Base-by-base conservation (phyloP, 768 basidiomycete genomes). In the Mycena vitilis region DNA sequence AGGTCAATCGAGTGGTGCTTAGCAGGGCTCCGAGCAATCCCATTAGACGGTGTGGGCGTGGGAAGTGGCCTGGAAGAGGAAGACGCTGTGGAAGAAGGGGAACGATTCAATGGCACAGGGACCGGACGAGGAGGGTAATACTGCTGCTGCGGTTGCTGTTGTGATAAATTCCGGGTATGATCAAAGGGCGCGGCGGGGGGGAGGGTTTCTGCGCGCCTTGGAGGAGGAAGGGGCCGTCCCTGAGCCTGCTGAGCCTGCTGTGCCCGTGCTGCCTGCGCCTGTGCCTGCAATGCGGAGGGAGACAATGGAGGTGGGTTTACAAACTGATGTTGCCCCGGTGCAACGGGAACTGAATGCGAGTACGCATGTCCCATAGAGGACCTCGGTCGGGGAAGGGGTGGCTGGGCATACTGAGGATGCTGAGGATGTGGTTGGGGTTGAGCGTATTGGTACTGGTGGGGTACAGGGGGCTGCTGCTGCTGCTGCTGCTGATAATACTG, bases 1-100 rank as follows among this genome's bases (percentile, higher is more conserved):
- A 30, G 83, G 81, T 85, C 82, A 22, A 72, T 12, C 2, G 71
- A 72, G 3, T 72, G 71, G 22, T 69, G 71, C 30, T 66, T 68
- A 1, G 44, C 67, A 15, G 67, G 52, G 15, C 56, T 68, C 7
- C 71, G 63, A 11, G 66, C 47, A 18, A 62, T 51, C 22, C 38
- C 60, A 4, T 52, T 40, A 76, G 78, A 37, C 74, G 73, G 34
- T 53, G 66, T 42, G 22, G 75, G 76, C 6, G 73, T 74, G 55
- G 70, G 70, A 54, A 72, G 70, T 30, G 74, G 71, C 5, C 71
- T 44, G 7, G 73, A 71, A 37, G 69, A 22, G 8, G 71, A 68
- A 20, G 60, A 20, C 30, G 30, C 5, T 30, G 30, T 30, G 10
- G 60, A 38, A 45, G 65, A 69, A 18, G 63, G 15, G 54, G 64